phyloP scores from a whole-genome alignment of 1,284 basidiomycete species.

The Meripilus lineatus region DNA sequence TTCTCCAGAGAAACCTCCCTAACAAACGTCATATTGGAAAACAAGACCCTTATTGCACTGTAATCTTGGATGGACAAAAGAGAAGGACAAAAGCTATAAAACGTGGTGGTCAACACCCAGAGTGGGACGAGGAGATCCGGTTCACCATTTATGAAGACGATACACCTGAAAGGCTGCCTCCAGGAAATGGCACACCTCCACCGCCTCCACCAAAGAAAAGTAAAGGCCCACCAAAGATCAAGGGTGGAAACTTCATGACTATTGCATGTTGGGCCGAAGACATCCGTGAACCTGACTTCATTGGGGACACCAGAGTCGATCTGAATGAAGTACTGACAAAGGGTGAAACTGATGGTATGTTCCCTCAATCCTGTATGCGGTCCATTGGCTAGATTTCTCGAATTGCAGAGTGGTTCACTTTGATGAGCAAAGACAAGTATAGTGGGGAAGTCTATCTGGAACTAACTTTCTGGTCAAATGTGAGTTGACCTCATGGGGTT shows the following conservation, averaged over 20 bases:
- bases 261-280: constrained; percentile 94
- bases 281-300: constrained; percentile 90
- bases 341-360: constrained; percentile 93
- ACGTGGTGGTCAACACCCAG: constrained; percentile 95
- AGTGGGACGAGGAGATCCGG: constrained; percentile 98
- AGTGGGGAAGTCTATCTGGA: constrained; percentile 93
- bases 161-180: constrained; percentile 59
- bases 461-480: constrained; percentile 94
- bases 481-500: constrained; percentile 45
- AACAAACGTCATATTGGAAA: constrained; percentile 96
- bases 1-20: constrained; percentile 77
- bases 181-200: constrained; percentile 47
- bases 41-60: constrained; percentile 93
- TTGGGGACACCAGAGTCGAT: constrained; percentile 88
- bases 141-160: constrained; percentile 86
- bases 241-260: constrained; percentile 75
- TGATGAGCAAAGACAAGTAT: constrained; percentile 88
- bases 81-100: constrained; percentile 88
- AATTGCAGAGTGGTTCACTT: constrained; percentile 84
- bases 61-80: constrained; percentile 77
- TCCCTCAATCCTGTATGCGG: neutral
- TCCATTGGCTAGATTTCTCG: constrained; percentile 4
- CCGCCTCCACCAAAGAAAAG: constrained; percentile 51
- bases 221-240: constrained; percentile 52
- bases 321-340: constrained; percentile 88